Percentiles rank a stretch among this genome's conserved stretches.
Evolutionary conservation across 1,139 yeast species (phyloP).

Genomic region (Zygoascus meyerae): DNA sequence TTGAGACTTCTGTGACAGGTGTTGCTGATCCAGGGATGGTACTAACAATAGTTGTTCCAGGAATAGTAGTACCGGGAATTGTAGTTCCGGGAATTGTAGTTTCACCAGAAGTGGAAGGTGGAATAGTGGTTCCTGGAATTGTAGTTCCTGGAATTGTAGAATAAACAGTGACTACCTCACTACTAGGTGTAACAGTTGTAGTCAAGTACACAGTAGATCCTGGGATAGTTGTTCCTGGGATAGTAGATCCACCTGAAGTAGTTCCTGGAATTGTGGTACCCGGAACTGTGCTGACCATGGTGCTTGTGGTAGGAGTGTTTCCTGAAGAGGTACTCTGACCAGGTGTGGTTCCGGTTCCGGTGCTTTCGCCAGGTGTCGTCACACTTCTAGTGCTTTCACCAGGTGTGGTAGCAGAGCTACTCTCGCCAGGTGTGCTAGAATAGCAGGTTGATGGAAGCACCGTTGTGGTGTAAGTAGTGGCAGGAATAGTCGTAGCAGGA

Average conservation of each 20-base stretch:
- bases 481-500: conserved; percentile 8
- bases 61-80: conserved; percentile 12
- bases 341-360: conserved; percentile 4
- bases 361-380: conserved; percentile 12
- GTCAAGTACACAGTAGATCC: conserved; percentile 15
- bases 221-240: conserved; percentile 18
- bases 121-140: conserved; percentile 17
- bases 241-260: conserved; percentile 13
- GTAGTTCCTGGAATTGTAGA: conserved; percentile 16
- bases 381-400: conserved; percentile 2
- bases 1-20: conserved; percentile 20
- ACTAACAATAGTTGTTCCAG: conserved; percentile 16
- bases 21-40: conserved; percentile 18
- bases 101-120: conserved; percentile 13
- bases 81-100: conserved; percentile 11
- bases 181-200: conserved; percentile 11
- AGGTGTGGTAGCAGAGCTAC: conserved; percentile 3
- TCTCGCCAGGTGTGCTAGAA: not conserved
- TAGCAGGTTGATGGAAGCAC: not conserved
- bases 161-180: conserved; percentile 10
- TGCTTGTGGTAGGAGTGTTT: not conserved
- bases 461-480: not conserved
- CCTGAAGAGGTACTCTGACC: not conserved
- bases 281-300: conserved; percentile 14
- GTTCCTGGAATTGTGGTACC: conserved; percentile 18